phyloP scores from a whole-genome alignment of 2,329 filamentous ascomycete genomes.

The Cercospora citrullina region DNA sequence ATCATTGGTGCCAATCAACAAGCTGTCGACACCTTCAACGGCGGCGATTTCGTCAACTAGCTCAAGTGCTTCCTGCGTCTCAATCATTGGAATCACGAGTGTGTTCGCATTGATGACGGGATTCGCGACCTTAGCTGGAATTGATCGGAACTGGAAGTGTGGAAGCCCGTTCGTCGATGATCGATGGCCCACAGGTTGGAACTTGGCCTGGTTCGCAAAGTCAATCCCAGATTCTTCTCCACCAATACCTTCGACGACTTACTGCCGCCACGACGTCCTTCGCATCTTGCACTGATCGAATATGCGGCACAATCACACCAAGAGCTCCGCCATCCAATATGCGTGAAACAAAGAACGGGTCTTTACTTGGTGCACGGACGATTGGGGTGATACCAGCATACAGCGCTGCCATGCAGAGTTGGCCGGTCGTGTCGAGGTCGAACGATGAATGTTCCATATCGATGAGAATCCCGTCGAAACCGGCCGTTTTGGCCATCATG shows the following conservation, averaged over 20 bases:
- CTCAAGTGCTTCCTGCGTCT: slow-evolving; percentile 44
- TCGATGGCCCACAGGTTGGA: slow-evolving; percentile 42
- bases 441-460: slow-evolving; percentile 50
- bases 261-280: slow-evolving; percentile 41
- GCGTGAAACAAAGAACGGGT: slow-evolving; percentile 42
- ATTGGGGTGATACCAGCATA: slow-evolving; percentile 46
- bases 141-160: slow-evolving; percentile 39
- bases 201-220: slow-evolving; percentile 34
- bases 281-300: slow-evolving; percentile 42
- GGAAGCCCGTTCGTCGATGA: slow-evolving; percentile 43
- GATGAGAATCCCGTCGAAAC: slow-evolving; percentile 47
- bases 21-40: slow-evolving; percentile 46
- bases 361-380: slow-evolving; percentile 46
- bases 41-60: slow-evolving; percentile 45
- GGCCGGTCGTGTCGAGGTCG: slow-evolving; percentile 40
- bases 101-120: slow-evolving; percentile 41
- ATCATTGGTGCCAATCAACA: slow-evolving; percentile 50
- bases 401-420: slow-evolving; percentile 44
- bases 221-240: neutral
- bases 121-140: slow-evolving; percentile 41
- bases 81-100: slow-evolving; percentile 48
- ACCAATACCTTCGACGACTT: neutral
- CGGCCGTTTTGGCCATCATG: slow-evolving; percentile 45
- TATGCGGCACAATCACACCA: slow-evolving; percentile 47
- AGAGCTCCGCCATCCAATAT: slow-evolving; percentile 46